These are phyloP conservation scores for Fusarium sp. DNA, from an alignment of 2,329 filamentous ascomycete species.

Conservation along the genomic window DNA sequence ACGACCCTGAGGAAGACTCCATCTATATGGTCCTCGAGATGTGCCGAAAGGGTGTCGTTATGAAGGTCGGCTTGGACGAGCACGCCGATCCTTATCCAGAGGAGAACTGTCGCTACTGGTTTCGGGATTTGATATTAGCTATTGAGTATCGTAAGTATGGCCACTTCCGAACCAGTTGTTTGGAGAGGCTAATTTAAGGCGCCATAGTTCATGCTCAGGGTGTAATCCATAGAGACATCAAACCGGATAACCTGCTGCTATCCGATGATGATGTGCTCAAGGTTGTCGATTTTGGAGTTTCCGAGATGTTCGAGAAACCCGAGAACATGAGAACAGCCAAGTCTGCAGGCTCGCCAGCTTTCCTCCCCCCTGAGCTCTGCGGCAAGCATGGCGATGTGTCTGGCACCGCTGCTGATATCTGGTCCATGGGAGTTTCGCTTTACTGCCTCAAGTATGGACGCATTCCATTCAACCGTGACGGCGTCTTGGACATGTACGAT, in stretches of 20 bases:
- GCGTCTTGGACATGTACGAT: conserved; percentile 88
- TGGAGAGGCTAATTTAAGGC: neutral
- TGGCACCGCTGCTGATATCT: conserved; percentile 91
- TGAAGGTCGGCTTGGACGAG: conserved; percentile 93
- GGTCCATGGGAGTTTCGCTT: conserved; percentile 97
- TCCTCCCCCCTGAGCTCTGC: conserved; percentile 93
- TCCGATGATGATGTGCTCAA: conserved; percentile 95
- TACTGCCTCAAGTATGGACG: conserved; percentile 91
- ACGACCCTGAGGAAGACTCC: conserved; percentile 95
- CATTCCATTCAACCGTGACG: conserved; percentile 85
- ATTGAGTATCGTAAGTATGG: conserved; percentile 84
- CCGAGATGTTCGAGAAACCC: conserved; percentile 93
- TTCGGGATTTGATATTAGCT: conserved; percentile 91
- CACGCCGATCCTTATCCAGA: conserved; percentile 83
- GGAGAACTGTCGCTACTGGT: conserved; percentile 89
- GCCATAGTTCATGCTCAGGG: conserved; percentile 86
- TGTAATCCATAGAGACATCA: conserved; percentile 96
- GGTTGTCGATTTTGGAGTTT: conserved; percentile 98
- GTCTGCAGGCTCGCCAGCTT: conserved; percentile 93
- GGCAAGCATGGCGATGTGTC: conserved; percentile 88
- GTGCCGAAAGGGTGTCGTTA: conserved; percentile 97
- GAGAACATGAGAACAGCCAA: conserved; percentile 91
- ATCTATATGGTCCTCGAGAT: conserved; percentile 99
- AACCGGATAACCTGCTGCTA: conserved; percentile 93
- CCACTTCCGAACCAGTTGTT: too few relatives aligned